Base-by-base conservation (phyloP, 179 eudicot genomes). In the Beta lomatogona region DNA sequence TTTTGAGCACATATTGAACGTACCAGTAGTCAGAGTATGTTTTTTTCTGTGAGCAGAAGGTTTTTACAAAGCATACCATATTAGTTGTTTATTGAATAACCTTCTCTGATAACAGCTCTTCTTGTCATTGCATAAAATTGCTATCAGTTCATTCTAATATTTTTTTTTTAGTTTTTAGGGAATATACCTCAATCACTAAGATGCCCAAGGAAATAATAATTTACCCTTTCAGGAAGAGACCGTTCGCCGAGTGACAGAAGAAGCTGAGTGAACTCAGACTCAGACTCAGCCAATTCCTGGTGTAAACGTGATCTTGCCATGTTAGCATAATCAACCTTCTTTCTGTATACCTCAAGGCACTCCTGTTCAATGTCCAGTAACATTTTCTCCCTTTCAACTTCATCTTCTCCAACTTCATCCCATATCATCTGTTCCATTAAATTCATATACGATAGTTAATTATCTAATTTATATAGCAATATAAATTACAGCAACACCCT, bases 391-490 rank as follows among this genome's bases (percentile, higher is more conserved):
- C 98, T 88, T 73, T 89, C 96, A 61, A 85, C 82, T 61, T 86
- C 84, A 79, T 94, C 94, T 86, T 92, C 95, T 78, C 99, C 99
- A 61, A 95, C 96, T 89, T 95, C 98, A 87, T 95, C 96, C 99
- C 99, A 95, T 86, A 95, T 95, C 86, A 89, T 89, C 99, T 94
- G 93, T 84, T 83, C 70, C 61, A 61, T 48, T 11, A 25, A 46
- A 52, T 14, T 48, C 9, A 66, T 19, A 16, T 46, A 65, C 22
- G 36, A 73, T 5, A 5, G 21, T 53, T 36, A 67, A 4, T 57
- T 48, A 59, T 82, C 75, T 65, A 50, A 66, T 5, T 6, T 58
- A 14, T 58, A 5, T 18, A 5, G 1, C 9, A 14, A 19, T 18
- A 16, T 58, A 58, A 58, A 58, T 14, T 58, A 58, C n/a, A 58